phyloP scores from a whole-genome alignment of 805 yeast species.

The Nakazawaea populi region DNA sequence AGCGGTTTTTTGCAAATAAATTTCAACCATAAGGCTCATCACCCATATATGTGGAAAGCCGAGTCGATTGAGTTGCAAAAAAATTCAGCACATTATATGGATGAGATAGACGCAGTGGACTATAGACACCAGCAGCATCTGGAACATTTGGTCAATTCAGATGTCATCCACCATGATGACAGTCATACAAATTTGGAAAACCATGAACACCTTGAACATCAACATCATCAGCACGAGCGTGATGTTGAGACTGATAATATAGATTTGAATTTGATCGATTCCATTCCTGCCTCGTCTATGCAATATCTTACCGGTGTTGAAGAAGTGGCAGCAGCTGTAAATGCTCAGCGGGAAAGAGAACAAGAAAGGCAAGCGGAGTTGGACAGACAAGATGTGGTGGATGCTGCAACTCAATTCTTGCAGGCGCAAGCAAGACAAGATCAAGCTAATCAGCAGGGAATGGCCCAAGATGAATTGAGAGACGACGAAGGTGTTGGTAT shows the following conservation, averaged over 20 bases:
- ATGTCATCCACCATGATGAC: not conserved
- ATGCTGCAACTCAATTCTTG: slow-evolving; percentile 10
- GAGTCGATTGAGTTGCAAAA: slow-evolving; percentile 11
- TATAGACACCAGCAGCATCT: slow-evolving; percentile 1
- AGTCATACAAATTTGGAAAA: not conserved
- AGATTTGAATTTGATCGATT: slow-evolving; percentile 9
- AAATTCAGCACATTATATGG: slow-evolving; percentile 2
- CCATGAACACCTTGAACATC: not conserved
- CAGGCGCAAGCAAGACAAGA: slow-evolving; percentile 8
- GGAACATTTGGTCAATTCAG: not conserved
- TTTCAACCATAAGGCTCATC: slow-evolving; percentile 35
- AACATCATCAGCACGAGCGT: slow-evolving; percentile 1
- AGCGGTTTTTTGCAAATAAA: slow-evolving; percentile 30
- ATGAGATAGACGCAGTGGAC: slow-evolving; percentile 8
- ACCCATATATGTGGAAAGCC: slow-evolving; percentile 29
- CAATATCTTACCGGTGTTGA: slow-evolving; percentile 9
- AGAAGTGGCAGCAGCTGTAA: slow-evolving; percentile 4
- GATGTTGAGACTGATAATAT: slow-evolving; percentile 4
- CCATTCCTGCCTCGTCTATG: slow-evolving; percentile 9
- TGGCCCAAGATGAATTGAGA: not conserved
- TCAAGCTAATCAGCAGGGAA: not conserved
- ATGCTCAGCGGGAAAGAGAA: slow-evolving; percentile 1
- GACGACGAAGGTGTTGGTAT: not conserved
- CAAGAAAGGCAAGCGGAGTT: slow-evolving; percentile 5
- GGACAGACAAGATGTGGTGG: slow-evolving; percentile 10